Percentiles rank a stretch among this genome's conserved stretches.
Conservation (phyloP, 148 eudicot species). For the Camellia sinensis region DNA sequence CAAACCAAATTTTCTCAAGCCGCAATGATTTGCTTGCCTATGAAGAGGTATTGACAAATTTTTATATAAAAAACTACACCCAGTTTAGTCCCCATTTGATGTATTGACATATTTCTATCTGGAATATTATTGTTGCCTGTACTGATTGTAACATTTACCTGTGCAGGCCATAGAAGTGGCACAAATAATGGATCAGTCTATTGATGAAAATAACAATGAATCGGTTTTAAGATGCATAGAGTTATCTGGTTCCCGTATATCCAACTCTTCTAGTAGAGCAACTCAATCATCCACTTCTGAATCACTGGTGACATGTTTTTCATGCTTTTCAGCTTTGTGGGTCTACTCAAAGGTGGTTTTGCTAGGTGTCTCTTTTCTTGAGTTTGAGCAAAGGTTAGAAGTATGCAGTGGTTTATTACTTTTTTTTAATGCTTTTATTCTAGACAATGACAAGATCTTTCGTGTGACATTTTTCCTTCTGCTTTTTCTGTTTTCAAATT, state of each 20-base stretch:
- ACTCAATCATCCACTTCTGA: conserved; percentile 30
- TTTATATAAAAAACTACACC: no score
- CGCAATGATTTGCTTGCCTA: conserved; percentile 69
- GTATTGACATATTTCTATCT: neutral
- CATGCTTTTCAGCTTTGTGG: conserved; percentile 75
- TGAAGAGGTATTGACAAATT: conserved; percentile 66
- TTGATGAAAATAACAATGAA: conserved; percentile 58
- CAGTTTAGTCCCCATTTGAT: no score
- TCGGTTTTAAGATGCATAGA: conserved; percentile 58
- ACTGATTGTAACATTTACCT: conserved; percentile 5
- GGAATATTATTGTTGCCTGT: conserved; percentile 15
- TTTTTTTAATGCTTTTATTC: neutral
- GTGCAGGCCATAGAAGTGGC: conserved; percentile 84
- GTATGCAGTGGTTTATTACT: neutral
- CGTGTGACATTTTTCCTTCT: neutral
- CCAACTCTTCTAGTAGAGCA: conserved; percentile 27
- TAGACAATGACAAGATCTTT: neutral
- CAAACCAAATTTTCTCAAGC: conserved; percentile 47
- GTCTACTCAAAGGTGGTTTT: conserved; percentile 79
- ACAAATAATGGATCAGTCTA: conserved; percentile 80
- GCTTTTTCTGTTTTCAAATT: neutral
- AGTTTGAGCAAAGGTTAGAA: conserved; percentile 61
- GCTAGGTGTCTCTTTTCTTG: conserved; percentile 78
- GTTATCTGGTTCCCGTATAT: conserved; percentile 51
- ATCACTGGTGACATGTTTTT: conserved; percentile 41